Conservation (phyloP, 139 green algal genomes). For the Ostreobium quekettii region DNA sequence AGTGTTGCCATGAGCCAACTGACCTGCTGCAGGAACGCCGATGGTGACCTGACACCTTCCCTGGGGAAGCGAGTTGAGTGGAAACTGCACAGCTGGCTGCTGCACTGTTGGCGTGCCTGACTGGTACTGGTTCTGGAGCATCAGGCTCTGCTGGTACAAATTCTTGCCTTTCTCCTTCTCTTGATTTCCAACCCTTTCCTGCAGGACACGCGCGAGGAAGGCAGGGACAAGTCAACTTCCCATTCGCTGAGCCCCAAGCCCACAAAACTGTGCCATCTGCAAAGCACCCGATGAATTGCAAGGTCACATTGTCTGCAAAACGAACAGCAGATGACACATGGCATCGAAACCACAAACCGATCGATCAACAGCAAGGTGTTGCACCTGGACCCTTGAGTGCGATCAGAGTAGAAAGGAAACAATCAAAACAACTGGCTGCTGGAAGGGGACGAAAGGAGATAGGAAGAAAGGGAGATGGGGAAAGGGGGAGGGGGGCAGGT, state of each 20-base stretch:
- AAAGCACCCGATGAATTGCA: neutral
- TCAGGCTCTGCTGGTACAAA: slow-evolving; percentile 42
- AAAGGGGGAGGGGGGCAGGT: too few relatives aligned
- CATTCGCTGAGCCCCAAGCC: neutral
- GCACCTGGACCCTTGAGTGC: neutral
- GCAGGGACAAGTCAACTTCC: neutral
- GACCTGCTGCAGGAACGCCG: too few relatives aligned
- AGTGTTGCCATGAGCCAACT: too few relatives aligned
- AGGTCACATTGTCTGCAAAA: neutral
- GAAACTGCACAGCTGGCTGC: too few relatives aligned
- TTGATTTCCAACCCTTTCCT: slow-evolving; percentile 43
- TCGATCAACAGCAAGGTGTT: neutral
- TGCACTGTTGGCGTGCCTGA: too few relatives aligned
- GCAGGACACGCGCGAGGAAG: neutral
- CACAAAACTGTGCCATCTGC: neutral
- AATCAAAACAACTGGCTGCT: neutral
- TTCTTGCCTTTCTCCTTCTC: slow-evolving; percentile 44
- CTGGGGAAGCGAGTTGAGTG: too few relatives aligned
- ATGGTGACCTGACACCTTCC: too few relatives aligned
- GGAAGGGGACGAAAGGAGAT: neutral
- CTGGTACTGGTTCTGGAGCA: too few relatives aligned
- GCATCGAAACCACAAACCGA: neutral
- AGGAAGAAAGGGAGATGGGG: neutral
- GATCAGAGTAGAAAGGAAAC: neutral
- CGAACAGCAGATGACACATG: neutral